phyloP scores from a whole-genome alignment of 768 basidiomycete genomes.

The Strobilomyces echinocephalus region DNA sequence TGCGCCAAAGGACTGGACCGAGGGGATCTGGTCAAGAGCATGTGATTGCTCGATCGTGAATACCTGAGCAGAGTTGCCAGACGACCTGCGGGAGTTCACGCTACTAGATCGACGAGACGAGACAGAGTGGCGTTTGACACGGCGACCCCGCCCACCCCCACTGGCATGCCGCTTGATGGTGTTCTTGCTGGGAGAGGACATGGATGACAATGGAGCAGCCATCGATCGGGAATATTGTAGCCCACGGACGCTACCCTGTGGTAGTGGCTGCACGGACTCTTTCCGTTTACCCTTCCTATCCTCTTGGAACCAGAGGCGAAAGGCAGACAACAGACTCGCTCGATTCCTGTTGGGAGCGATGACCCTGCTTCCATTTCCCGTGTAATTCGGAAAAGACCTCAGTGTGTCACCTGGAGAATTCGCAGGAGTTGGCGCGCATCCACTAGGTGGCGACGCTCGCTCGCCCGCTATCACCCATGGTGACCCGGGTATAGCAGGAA shows the following conservation, averaged over 20 bases:
- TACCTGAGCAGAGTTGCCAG: conserved; percentile 44
- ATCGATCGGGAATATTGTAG: conserved; percentile 25
- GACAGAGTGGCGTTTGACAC: conserved; percentile 62
- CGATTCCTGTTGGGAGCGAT: conserved; percentile 50
- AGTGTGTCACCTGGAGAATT: conserved; percentile 51
- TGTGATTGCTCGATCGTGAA: conserved; percentile 54
- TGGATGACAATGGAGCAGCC: conserved; percentile 21
- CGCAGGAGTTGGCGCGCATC: conserved; percentile 41
- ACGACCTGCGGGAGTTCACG: conserved; percentile 79
- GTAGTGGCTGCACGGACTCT: conserved; percentile 30
- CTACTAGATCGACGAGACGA: conserved; percentile 88
- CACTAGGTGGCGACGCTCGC: conserved; percentile 35
- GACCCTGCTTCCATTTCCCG: conserved; percentile 32
- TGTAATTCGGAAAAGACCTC: conserved; percentile 43
- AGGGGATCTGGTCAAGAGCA: conserved; percentile 45
- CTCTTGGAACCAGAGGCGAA: conserved; percentile 91
- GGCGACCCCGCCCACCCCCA: conserved; percentile 42
- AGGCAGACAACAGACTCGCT: conserved; percentile 77
- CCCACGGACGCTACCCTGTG: conserved; percentile 19
- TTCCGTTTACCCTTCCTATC: conserved; percentile 86
- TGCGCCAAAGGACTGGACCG: conserved; percentile 68
- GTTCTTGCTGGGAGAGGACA: conserved; percentile 30
- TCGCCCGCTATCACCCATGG: conserved; percentile 68
- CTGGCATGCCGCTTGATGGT: conserved; percentile 51
- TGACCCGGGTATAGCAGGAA: conserved; percentile 45